A percentile compares a stretch with the other conserved stretches of the same genome.
These are phyloP conservation scores for Moesziomyces antarcticus DNA, from an alignment of 1,284 basidiomycete genomes.

Conservation along the genomic window DNA sequence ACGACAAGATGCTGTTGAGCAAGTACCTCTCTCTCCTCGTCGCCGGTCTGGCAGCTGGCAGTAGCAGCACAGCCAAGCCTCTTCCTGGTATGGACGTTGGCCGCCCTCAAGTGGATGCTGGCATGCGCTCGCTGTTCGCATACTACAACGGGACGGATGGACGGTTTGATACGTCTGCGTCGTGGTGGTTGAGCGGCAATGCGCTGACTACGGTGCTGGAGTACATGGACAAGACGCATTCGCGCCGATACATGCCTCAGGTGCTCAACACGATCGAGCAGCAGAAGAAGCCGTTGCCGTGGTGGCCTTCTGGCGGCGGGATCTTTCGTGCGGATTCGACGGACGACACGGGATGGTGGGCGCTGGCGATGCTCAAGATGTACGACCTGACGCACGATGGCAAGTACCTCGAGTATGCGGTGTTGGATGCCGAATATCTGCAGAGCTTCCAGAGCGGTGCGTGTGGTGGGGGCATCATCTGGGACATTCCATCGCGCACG, in stretches of 20 bases:
- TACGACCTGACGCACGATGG: conserved; percentile 14
- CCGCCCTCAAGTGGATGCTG: conserved; percentile 9
- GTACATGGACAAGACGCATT: conserved; percentile 9
- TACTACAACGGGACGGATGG: conserved; percentile 24
- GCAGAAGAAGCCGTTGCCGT: conserved; percentile 22
- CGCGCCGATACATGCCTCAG: conserved; percentile 7
- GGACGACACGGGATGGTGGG: conserved; percentile 28
- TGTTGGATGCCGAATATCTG: conserved; percentile 15
- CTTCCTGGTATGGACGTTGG: conserved; percentile 1
- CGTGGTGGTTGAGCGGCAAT: conserved; percentile 23
- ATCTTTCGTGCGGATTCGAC: conserved; percentile 23
- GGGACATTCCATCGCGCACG: conserved; percentile 11
- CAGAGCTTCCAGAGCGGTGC: conserved; percentile 14
- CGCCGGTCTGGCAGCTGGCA: conserved; percentile 1
- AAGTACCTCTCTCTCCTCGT: conserved; percentile 7
- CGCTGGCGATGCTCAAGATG: conserved; percentile 19
- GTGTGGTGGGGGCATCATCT: conserved; percentile 18
- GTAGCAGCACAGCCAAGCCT: conserved; percentile 8
- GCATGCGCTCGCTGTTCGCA: conserved; percentile 10
- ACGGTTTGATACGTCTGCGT: conserved; percentile 15
- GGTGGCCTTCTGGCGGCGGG: conserved; percentile 18
- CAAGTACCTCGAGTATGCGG: conserved; percentile 18
- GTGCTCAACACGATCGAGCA: conserved; percentile 17
- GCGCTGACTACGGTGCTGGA: conserved; percentile 13
- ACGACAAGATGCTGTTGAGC: conserved; percentile 7